phyloP scores from a whole-genome alignment of 1,139 yeast genomes.

The Zhuliangozyma blackwelliae region DNA sequence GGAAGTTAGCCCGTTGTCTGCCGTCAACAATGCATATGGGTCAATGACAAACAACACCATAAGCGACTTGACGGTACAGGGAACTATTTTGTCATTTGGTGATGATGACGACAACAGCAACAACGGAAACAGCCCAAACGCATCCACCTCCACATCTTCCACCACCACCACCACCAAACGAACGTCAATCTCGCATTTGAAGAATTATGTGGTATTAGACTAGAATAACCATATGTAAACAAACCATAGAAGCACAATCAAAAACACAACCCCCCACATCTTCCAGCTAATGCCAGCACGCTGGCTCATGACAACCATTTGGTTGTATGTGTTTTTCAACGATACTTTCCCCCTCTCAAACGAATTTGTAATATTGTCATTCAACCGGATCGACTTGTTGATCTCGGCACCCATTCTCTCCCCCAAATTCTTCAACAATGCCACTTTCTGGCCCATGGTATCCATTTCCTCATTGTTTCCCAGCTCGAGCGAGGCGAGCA shows the following conservation, averaged over 20 bases:
- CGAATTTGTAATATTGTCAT: conserved; percentile 50
- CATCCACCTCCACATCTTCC: neutral
- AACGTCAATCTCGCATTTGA: conserved; percentile 5
- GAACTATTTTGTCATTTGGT: conserved; percentile 9
- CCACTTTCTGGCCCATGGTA: conserved; percentile 65
- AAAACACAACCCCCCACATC: conserved; percentile 70
- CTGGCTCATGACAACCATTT: conserved; percentile 80
- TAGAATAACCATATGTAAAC: conserved; percentile 67
- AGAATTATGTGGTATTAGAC: conserved; percentile 5
- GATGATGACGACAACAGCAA: conserved; percentile 1
- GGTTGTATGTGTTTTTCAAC: conserved; percentile 61
- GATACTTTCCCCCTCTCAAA: conserved; percentile 43
- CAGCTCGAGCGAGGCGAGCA: conserved; percentile 69
- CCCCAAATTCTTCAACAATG: conserved; percentile 67
- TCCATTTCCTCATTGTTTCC: conserved; percentile 79
- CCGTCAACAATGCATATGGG: conserved; percentile 12
- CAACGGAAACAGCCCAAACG: neutral
- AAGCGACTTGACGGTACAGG: conserved; percentile 8
- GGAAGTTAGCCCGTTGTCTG: conserved; percentile 11
- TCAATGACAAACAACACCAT: conserved; percentile 8
- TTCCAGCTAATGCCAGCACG: conserved; percentile 77
- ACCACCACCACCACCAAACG: neutral
- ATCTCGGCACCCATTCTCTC: conserved; percentile 81
- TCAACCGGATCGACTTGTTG: conserved; percentile 61
- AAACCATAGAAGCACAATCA: conserved; percentile 59